phyloP scores from a whole-genome alignment of 2,329 filamentous ascomycete genomes.

The Fusarium dlaminii region DNA sequence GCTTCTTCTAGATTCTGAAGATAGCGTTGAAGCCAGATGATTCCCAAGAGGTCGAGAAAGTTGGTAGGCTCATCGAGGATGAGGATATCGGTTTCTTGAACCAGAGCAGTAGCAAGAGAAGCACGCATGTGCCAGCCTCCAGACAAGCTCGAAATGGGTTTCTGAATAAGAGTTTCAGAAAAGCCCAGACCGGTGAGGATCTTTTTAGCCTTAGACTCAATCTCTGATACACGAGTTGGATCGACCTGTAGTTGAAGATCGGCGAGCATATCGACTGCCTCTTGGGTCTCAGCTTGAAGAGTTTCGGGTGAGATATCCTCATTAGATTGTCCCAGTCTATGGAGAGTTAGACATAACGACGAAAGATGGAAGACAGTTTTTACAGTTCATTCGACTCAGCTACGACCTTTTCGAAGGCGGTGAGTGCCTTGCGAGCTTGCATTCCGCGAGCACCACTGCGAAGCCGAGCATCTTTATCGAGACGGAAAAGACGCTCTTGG shows the following conservation, averaged over 20 bases:
- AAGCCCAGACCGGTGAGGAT: slow-evolving; percentile 79
- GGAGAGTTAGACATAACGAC: neutral
- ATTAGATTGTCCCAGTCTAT: slow-evolving; percentile 60
- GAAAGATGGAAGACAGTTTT: slow-evolving; percentile 20
- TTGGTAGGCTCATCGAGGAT: slow-evolving; percentile 90
- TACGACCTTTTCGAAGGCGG: slow-evolving; percentile 73
- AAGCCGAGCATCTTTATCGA: slow-evolving; percentile 77
- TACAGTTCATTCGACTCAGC: slow-evolving; percentile 65
- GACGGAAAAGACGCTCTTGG: slow-evolving; percentile 70
- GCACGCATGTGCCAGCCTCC: slow-evolving; percentile 82
- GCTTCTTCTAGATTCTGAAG: slow-evolving; percentile 66
- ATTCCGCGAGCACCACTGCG: slow-evolving; percentile 79
- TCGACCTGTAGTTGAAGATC: slow-evolving; percentile 76
- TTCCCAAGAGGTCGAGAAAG: slow-evolving; percentile 82
- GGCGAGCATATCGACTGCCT: slow-evolving; percentile 74
- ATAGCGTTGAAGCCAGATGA: slow-evolving; percentile 85
- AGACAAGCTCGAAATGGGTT: slow-evolving; percentile 72
- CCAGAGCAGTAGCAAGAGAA: slow-evolving; percentile 70
- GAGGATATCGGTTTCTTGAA: slow-evolving; percentile 79
- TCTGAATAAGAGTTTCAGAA: slow-evolving; percentile 67
- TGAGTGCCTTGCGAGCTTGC: slow-evolving; percentile 78
- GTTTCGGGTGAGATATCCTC: slow-evolving; percentile 65
- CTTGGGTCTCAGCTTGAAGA: slow-evolving; percentile 72
- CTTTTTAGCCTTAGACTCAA: slow-evolving; percentile 72
- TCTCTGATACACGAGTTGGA: slow-evolving; percentile 68